Base-by-base conservation (phyloP, 352 stramenopile species). In the Peronosclerospora sorghi region DNA sequence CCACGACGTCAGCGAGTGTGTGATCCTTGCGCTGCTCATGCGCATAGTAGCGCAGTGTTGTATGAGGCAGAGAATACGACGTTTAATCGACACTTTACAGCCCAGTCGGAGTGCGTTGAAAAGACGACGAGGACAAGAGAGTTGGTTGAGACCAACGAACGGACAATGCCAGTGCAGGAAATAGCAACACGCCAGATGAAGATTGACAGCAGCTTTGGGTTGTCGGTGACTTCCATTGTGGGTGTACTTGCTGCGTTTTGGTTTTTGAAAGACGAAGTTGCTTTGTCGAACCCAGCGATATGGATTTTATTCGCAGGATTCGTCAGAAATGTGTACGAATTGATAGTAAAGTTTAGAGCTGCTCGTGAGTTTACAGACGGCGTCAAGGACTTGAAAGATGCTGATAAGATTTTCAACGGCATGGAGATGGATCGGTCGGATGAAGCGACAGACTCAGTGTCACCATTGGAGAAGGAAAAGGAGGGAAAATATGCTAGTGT, bases 221-320 rank as follows among this genome's bases (percentile, higher is more conserved):
- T 29, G 10, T 56, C 83, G 53, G 8, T 82, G 14, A 68, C 65
- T 13, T 86, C 71, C 6, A 68, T 72, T 27, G 56, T 77, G 4
- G 73, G 67, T 24, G 85, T 86, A 8, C 67, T 62, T 0, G 58
- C 65, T 30, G 73, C 76, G 1, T 85, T 89, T 19, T 89, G 72
- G 72, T 86, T 86, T 53, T 58, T 89, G 8, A 84, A 83, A 51
- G 73, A 85, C 50, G 73, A 86, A 29, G 74, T 89, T 21, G 65
- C 73, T 26, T 54, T 65, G 32, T 65, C 72, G 8, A 89, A 89
- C 42, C 73, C 73, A 2, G 76, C 76, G 12, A 62, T 86, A 14
- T 89, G 74, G 71, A 89, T 89, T 30, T 49, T 89, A 18, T 47
- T 85, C 15, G 57, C 61, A 4, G 76, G 72, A 0, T 83, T 86